Base-by-base conservation (phyloP, 768 basidiomycete species). In the Tylopilus intermedius region DNA sequence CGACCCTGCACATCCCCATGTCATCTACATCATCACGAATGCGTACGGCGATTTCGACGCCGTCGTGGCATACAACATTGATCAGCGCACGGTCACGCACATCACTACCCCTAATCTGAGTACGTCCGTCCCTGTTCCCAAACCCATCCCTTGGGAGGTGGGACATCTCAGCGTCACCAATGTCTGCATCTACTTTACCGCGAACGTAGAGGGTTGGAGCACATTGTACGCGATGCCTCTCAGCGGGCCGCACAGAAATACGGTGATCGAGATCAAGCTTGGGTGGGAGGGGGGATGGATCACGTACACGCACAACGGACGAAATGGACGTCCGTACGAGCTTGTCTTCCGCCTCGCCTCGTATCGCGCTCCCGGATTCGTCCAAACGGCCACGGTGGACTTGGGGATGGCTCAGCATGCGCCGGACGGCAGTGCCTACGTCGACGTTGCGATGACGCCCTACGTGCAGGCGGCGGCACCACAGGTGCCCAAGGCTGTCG, bases 191-290 rank as follows among this genome's bases (percentile, higher is more conserved):
- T 62, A 71, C 54, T 72, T 76, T 33, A 54, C 47, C 0, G 72
- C 71, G 8, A 76, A 76, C 45, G 66, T 71, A 30, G 73, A 74
- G 21, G 74, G 74, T 3, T 76, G 70, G 66, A 61, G 50, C 43
- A 59, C 54, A 27, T 45, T 70, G 40, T 65, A 66, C 57, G 55
- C 63, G 5, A 60, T 63, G 63, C 70, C 67, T 8, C 59, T 73
- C 40, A 60, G 27, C 4, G 73, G 70, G 32, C 53, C 57, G 5
- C 54, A 65, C 27, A 62, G 60, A 47, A 59, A 66, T 27, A 55
- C 55, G 5, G 64, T 74, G 29, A 49, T 72, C 22, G 70, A 72
- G 55, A 55, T 72, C 30, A 64, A 64, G 45, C 59, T 62, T n/a
- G 33, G 51, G 22, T 67, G 67, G 67, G 63, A 65, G 27, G 60